phyloP scores from a whole-genome alignment of 202 grass and related monocot species.

The Tripidium arundinaceum region DNA sequence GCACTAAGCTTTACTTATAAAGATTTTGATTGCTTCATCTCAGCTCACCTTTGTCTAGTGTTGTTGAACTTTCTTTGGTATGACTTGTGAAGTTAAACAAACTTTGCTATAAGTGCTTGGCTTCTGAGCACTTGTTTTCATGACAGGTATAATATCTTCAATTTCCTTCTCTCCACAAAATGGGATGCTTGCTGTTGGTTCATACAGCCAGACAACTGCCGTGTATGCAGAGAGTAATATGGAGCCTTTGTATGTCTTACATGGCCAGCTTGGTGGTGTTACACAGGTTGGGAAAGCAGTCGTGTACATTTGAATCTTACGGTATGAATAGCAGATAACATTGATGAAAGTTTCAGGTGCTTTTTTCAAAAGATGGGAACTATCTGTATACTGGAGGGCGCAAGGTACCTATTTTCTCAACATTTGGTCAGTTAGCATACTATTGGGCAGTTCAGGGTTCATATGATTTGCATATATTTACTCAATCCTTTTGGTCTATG shows the following conservation, averaged over 20 bases:
- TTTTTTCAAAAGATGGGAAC: conserved; percentile 93
- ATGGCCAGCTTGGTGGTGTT: conserved; percentile 83
- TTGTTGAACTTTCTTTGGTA: neutral
- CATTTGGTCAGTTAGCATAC: conserved; percentile 8
- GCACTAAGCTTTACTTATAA: neutral
- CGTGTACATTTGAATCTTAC: neutral
- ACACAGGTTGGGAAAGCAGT: conserved; percentile 63
- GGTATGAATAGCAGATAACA: conserved; percentile 19
- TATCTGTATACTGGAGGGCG: conserved; percentile 92
- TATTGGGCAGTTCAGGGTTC: conserved; percentile 15
- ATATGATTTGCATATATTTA: neutral
- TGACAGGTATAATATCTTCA: conserved; percentile 78
- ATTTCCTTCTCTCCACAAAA: conserved; percentile 76
- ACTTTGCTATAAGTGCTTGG: neutral
- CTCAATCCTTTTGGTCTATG: neutral
- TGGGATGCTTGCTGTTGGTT: conserved; percentile 95
- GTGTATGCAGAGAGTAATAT: conserved; percentile 82
- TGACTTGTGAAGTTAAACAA: conserved; percentile 11
- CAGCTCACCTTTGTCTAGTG: conserved; percentile 15
- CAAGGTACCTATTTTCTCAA: conserved; percentile 60
- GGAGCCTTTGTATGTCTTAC: conserved; percentile 87
- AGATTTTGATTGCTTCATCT: conserved; percentile 21
- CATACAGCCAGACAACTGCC: conserved; percentile 86
- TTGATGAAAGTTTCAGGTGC: conserved; percentile 49
- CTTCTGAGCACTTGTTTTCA: conserved; percentile 31